Base-by-base conservation (phyloP, 1,284 basidiomycete species). In the Cerioporus squamosus region DNA sequence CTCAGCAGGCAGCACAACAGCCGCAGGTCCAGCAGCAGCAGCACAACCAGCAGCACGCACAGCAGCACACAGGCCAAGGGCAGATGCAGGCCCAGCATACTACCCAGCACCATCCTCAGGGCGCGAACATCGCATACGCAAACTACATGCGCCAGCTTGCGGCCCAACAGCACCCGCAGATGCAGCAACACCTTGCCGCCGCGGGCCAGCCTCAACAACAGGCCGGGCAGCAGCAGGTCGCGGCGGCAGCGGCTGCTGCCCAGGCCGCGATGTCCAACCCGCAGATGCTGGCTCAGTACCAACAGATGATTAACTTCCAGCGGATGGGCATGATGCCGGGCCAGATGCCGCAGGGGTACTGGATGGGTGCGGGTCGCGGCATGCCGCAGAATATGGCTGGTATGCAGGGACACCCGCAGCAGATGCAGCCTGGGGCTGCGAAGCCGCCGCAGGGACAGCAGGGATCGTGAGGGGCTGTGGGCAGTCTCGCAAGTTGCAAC, bases 371-470 rank as follows among this genome's bases (percentile, higher is more conserved):
- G 61, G 71, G 68, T 7, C 67, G 72, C 5, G 62, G 69, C 8
- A 65, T 75, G 59, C 67, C 70, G 3, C 64, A 66, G 51, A 66
- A 67, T 57, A 64, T 68, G 62, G 51, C 62, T 31, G 60, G 61
- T 24, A 67, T 67, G 62, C 52, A 71, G 22, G 72, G 68, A 17
- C 73, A 73, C 40, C 68, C 69, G 33, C 70, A 70, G 57, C 74
- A 72, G 63, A 67, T 75, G 68, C 64, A 69, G 45, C 66, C 72
- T 17, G 65, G 62, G 23, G 69, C 70, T 5, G 55, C 66, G 12
- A 77, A 79, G 68, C 66, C 74, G 33, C 60, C 70, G n/a, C 77
- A 72, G 45, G 74, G 74, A 12, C 70, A 76, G 44, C 70, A 73
- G 55, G n/a, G 40, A 42, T 42, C 40, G 10, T 36, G 33, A 36